Base-by-base conservation (phyloP, 2,329 filamentous ascomycete genomes). In the Penicillium sp. region DNA sequence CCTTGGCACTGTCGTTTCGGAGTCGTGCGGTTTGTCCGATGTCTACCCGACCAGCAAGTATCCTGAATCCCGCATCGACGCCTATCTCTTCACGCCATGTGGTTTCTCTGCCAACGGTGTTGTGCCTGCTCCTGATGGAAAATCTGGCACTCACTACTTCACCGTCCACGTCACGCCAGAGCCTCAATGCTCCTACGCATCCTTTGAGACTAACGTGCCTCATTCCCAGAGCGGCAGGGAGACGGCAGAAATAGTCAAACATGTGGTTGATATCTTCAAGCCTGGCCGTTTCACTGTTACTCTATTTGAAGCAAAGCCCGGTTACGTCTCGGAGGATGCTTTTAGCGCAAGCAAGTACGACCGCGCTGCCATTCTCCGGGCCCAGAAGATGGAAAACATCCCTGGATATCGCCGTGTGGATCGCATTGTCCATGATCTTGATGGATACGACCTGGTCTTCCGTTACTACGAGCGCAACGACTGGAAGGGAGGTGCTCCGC, bases 151-250 rank as follows among this genome's bases (percentile, higher is more conserved):
- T 42, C 91, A 97, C 76, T 99, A 99, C 78, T 99, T 97, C 76
- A 99, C 93, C 1, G 94, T 99, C 23, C 94, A 99, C 70, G 94
- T 99, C 63, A 99, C 94, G 0, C 94, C 94, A 0, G 94, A 99
- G 80, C 91, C 93, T 14, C 86, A 96, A 67, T 99, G 93, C 79
- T 97, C 92, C 5, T 99, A 96, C 72, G 94, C 94, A 35, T 97
- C 91, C 1, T 99, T 99, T 70, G 94, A 99, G 80, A 97, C 94
- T 63, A 99, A 97, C 65, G 93, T 99, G 3, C 94, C 94, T 1
- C 89, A 91, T 24, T 87, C 86, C 5, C 91, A 96, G 76, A 90
- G 85, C 56, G 92, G 92, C 16, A 88, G 92, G 61, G 89, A 92
- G 70, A 97, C 93, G 0, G 85, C 86, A 24, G 93, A 96, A 62